Conservation (phyloP, 1,139 yeast genomes). For the Protomyces inouyei region DNA sequence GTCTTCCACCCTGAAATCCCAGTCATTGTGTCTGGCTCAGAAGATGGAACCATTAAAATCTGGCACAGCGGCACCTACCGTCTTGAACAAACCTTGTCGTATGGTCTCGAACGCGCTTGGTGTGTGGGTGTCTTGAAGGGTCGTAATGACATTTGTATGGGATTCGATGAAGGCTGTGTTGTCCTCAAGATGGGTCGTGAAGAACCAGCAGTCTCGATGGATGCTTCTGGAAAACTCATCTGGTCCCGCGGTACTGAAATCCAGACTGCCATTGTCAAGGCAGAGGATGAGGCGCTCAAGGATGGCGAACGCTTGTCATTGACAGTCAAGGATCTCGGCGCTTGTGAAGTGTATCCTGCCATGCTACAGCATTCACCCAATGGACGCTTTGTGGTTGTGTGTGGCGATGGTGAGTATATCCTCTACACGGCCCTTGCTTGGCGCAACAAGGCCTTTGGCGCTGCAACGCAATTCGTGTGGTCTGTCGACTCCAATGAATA, state of each 20-base stretch:
- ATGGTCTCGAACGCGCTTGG: constrained; percentile 95
- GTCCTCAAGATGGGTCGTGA: constrained; percentile 86
- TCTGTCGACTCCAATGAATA: constrained; percentile 81
- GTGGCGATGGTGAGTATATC: constrained; percentile 97
- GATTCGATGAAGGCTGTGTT: constrained; percentile 90
- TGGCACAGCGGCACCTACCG: constrained; percentile 90
- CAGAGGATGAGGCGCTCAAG: constrained; percentile 39
- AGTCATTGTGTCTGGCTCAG: constrained; percentile 74
- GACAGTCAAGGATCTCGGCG: constrained; percentile 81
- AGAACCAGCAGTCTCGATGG: constrained; percentile 92
- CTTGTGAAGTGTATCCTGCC: constrained; percentile 88
- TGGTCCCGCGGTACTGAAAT: constrained; percentile 91
- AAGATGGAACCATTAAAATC: constrained; percentile 85
- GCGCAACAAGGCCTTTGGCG: constrained; percentile 93
- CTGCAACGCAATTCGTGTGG: constrained; percentile 91
- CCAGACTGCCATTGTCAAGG: constrained; percentile 70
- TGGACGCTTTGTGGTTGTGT: constrained; percentile 90
- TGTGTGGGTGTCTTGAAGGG: constrained; percentile 76
- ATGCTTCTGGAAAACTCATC: constrained; percentile 80
- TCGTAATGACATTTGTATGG: constrained; percentile 78
- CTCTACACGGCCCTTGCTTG: constrained; percentile 95
- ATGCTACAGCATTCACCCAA: constrained; percentile 87
- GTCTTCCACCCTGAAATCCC: constrained; percentile 96
- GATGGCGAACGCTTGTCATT: constrained; percentile 78
- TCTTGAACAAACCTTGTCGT: constrained; percentile 82